These are phyloP conservation scores for Tolypocladium ovalisporum DNA, from an alignment of 2,329 filamentous ascomycete species.

Conservation along the genomic window DNA sequence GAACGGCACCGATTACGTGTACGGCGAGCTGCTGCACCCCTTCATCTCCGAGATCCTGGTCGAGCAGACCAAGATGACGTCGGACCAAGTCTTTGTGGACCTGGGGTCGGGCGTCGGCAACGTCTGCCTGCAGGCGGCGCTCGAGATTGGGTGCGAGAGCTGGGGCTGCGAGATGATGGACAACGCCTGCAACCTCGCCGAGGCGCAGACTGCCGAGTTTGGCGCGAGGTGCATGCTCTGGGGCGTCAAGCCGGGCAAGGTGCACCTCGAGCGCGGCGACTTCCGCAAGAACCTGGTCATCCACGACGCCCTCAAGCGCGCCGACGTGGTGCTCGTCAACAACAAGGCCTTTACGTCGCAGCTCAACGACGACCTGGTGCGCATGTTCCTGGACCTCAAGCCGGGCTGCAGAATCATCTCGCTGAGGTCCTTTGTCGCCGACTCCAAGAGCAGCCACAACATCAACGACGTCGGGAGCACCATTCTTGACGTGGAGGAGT, in stretches of 20 bases:
- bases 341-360: slow-evolving; percentile 91
- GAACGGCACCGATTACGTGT: slow-evolving; percentile 85
- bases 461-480: slow-evolving; percentile 71
- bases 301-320: slow-evolving; percentile 61
- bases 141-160: slow-evolving; percentile 87
- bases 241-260: slow-evolving; percentile 71
- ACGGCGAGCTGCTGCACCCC: slow-evolving; percentile 79
- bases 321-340: slow-evolving; percentile 95
- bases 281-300: slow-evolving; percentile 68
- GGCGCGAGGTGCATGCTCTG: slow-evolving; percentile 75
- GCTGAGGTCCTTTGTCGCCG: slow-evolving; percentile 80
- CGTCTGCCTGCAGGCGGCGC: slow-evolving; percentile 83
- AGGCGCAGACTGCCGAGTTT: slow-evolving; percentile 74
- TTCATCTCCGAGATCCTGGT: slow-evolving; percentile 78
- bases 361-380: slow-evolving; percentile 73
- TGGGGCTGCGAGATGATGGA: slow-evolving; percentile 97
- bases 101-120: slow-evolving; percentile 94
- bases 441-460: slow-evolving; percentile 66
- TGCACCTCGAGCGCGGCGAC: slow-evolving; percentile 73
- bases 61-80: slow-evolving; percentile 64
- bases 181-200: slow-evolving; percentile 74
- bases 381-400: slow-evolving; percentile 90
- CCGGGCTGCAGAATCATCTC: slow-evolving; percentile 83
- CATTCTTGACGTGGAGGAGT: slow-evolving; percentile 63
- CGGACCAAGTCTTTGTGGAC: slow-evolving; percentile 82